phyloP scores from a whole-genome alignment of 768 basidiomycete species.

The Kwoniella botswanensis region DNA sequence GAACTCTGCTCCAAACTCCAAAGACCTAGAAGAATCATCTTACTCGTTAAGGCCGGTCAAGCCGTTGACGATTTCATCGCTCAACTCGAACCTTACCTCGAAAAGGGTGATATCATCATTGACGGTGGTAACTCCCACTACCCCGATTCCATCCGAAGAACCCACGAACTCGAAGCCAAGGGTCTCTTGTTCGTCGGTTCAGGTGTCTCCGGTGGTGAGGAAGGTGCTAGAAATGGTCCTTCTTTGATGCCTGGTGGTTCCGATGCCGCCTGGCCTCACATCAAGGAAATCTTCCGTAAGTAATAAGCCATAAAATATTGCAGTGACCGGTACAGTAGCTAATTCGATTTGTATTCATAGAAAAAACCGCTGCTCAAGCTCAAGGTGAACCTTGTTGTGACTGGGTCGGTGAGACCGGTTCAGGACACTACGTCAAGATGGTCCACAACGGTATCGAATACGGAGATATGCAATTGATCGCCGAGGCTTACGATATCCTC shows the following conservation, averaged over 20 bases:
- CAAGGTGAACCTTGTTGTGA: constrained; percentile 97
- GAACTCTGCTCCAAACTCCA: constrained; percentile 93
- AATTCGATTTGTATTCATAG: constrained; percentile 25
- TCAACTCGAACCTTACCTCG: constrained; percentile 85
- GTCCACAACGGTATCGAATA: constrained; percentile 99
- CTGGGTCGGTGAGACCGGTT: constrained; percentile 93
- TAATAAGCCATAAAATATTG: neutral
- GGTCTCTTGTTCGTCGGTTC: constrained; percentile 96
- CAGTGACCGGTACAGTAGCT: neutral
- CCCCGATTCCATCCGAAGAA: constrained; percentile 95
- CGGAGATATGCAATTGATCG: constrained; percentile 98
- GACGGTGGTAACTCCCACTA: constrained; percentile 99
- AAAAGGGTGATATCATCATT: constrained; percentile 96
- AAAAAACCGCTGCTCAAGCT: constrained; percentile 93
- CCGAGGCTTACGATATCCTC: constrained; percentile 98
- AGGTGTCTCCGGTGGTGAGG: constrained; percentile 99
- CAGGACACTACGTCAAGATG: constrained; percentile 99
- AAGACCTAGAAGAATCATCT: constrained; percentile 92
- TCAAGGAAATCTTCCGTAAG: constrained; percentile 92
- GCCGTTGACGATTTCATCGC: constrained; percentile 95
- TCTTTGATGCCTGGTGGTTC: constrained; percentile 99
- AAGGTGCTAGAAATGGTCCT: constrained; percentile 95
- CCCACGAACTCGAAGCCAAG: constrained; percentile 89
- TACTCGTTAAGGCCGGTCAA: constrained; percentile 95
- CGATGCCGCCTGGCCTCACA: constrained; percentile 88